phyloP scores from a whole-genome alignment of 129 eudicot genomes.

The Calendula officinalis region DNA sequence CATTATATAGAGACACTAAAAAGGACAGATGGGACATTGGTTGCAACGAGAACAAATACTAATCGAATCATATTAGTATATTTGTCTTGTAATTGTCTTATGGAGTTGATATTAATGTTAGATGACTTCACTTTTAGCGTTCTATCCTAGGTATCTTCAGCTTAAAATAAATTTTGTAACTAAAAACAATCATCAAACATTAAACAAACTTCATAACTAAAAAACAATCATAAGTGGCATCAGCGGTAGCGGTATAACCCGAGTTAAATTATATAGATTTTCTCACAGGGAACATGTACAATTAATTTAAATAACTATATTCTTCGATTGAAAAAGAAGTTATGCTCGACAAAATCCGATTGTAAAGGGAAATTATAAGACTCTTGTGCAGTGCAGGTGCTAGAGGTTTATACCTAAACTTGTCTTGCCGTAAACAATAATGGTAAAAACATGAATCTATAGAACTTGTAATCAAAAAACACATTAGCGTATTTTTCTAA shows the following conservation, averaged over 20 bases:
- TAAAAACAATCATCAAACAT: conserved; percentile 8
- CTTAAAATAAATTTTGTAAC: conserved; percentile 31
- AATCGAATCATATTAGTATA: conserved; percentile 5
- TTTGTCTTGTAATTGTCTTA: conserved; percentile 29
- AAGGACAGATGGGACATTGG: conserved; percentile 36
- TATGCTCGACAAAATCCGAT: not conserved
- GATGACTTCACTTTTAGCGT: conserved; percentile 22
- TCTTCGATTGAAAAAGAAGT: not conserved
- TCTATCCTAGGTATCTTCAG: conserved; percentile 28
- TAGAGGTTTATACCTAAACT: conserved; percentile 13
- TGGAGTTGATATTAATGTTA: conserved; percentile 30
- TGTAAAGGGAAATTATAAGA: not conserved
- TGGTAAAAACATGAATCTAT: not conserved
- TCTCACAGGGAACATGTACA: conserved; percentile 24
- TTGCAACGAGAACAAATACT: conserved; percentile 25
- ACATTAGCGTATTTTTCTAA: not conserved
- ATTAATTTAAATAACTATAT: not conserved
- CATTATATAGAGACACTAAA: conserved; percentile 32
- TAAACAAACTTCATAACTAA: conserved; percentile 17
- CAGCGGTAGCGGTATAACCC: not conserved
- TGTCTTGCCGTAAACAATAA: conserved; percentile 2
- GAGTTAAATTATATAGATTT: conserved; percentile 18
- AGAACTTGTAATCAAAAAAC: not conserved
- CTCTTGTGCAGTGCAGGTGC: not conserved
- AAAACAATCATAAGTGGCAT: not conserved